phyloP scores from a whole-genome alignment of 768 basidiomycete genomes.

The Coprinellus aureogranulatus region DNA sequence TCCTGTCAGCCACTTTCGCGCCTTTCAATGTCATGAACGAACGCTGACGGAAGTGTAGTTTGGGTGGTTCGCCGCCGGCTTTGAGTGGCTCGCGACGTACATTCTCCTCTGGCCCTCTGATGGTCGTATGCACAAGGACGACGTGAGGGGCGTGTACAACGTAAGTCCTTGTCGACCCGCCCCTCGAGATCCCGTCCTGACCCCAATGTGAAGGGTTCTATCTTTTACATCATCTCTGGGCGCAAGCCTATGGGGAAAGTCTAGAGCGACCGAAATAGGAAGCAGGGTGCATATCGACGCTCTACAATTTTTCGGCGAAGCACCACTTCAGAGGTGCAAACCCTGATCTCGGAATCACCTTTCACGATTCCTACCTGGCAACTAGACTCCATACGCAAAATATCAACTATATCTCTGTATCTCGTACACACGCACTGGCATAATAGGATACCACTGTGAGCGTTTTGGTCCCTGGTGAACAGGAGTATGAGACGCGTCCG shows the following conservation, averaged over 20 bases:
- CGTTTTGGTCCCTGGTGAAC: too few relatives aligned
- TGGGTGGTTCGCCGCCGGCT: conserved; percentile 38
- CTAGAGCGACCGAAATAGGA: not conserved
- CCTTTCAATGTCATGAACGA: not conserved
- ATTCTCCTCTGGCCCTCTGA: conserved; percentile 36
- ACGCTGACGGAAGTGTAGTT: conserved; percentile 32
- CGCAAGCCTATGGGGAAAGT: conserved; percentile 15
- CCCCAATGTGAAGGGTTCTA: conserved; percentile 25
- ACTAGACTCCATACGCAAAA: too few relatives aligned
- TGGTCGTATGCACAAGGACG: conserved; percentile 35
- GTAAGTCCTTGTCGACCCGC: conserved; percentile 22
- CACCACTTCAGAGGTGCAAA: too few relatives aligned
- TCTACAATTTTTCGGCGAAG: too few relatives aligned
- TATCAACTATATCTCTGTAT: too few relatives aligned
- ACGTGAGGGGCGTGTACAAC: conserved; percentile 39
- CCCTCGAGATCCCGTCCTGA: not conserved
- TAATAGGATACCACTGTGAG: too few relatives aligned
- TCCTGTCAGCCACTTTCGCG: not conserved
- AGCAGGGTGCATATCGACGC: too few relatives aligned
- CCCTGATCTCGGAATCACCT: too few relatives aligned
- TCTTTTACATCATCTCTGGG: conserved; percentile 34
- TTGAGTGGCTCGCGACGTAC: conserved; percentile 43
- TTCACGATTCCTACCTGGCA: too few relatives aligned
- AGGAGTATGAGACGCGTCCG: too few relatives aligned
- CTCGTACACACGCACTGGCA: too few relatives aligned